A percentile compares a stretch with the other conserved stretches of the same genome.
phyloP scores from a whole-genome alignment of 495 filamentous ascomycete genomes.

The Amorphotheca resinae region DNA sequence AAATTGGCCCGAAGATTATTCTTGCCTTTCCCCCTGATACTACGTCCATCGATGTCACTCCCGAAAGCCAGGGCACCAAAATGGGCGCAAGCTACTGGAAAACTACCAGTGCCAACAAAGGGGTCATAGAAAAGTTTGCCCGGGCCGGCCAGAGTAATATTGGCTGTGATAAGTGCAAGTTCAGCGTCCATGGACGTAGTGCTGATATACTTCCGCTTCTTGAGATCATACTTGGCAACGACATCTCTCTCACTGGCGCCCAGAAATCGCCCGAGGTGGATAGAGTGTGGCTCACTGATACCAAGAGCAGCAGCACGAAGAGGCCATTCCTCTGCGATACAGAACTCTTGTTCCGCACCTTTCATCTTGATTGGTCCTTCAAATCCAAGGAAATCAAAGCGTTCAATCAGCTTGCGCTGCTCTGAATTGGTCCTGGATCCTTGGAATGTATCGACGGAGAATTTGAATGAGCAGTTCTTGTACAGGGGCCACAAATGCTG shows the following conservation, averaged over 20 bases:
- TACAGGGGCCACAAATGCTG: slow-evolving; percentile 54
- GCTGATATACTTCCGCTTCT: slow-evolving; percentile 84
- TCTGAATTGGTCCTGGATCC: slow-evolving; percentile 45
- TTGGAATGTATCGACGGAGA: slow-evolving; percentile 67
- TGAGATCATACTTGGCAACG: slow-evolving; percentile 72
- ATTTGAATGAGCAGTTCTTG: slow-evolving; percentile 55
- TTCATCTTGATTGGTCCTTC: slow-evolving; percentile 63
- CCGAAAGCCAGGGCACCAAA: slow-evolving; percentile 74
- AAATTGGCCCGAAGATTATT: slow-evolving; percentile 58
- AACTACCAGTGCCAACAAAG: slow-evolving; percentile 88
- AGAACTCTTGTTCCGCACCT: slow-evolving; percentile 58
- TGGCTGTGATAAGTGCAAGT: slow-evolving; percentile 80
- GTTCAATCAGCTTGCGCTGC: slow-evolving; percentile 62
- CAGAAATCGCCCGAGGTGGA: slow-evolving; percentile 63
- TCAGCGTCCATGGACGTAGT: slow-evolving; percentile 97
- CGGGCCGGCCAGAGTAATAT: slow-evolving; percentile 69
- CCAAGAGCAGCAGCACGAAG: slow-evolving; percentile 26
- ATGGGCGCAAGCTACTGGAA: slow-evolving; percentile 74
- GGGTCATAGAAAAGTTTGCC: slow-evolving; percentile 85
- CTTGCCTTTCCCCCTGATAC: slow-evolving; percentile 56
- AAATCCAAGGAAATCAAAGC: slow-evolving; percentile 68
- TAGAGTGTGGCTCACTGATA: slow-evolving; percentile 35
- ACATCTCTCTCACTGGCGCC: slow-evolving; percentile 47
- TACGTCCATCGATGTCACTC: slow-evolving; percentile 85
- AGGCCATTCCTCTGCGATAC: slow-evolving; percentile 67